Base-by-base conservation (phyloP, 2,329 filamentous ascomycete genomes). In the Cercospora sp. region DNA sequence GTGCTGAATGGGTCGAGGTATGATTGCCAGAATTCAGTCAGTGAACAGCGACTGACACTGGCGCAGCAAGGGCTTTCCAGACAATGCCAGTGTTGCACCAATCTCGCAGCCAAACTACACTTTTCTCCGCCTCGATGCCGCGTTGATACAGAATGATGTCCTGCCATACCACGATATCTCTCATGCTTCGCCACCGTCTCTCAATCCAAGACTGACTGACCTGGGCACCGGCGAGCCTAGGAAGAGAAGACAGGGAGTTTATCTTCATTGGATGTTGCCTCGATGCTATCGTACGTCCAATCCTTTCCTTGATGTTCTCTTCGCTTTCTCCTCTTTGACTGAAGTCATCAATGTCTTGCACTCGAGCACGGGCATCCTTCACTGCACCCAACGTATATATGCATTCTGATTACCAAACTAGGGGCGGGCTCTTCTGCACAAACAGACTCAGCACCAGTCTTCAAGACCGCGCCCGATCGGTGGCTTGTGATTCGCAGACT, bases 401-500 rank as follows among this genome's bases (percentile, higher is more conserved):
- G n/a, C 40, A 9, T 18, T 45, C 40, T 45, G 40, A 45, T 6
- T 1, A 18, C 6, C 5, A 2, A 1, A 3, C 6, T n/a, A 45
- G 40, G 40, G n/a, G 21, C 63, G n/a, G 66, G 66, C 16, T 43
- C 32, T 8, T 30, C 63, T 16, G 49, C 28, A 12, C n/a, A 32
- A 37, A 68, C 43, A n/a, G 49, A 57, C n/a, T 28, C 26, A 21
- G 61, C 55, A 32, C 67, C 67, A 9, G n/a, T 24, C 16, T 69
- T 69, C 53, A 40, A 37, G 30, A 62, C 63, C 3, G 49, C 58
- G 9, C 67, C 67, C 5, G 58, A 69, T 37, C 45, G 67, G 21
- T 69, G 64, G 67, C 49, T 69, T n/a, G 61, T 69, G 7, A 43
- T 69, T 13, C 67, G 67, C 8, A 57, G 51, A 28, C 51, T 69